A percentile compares a stretch with the other conserved stretches of the same genome.
Evolutionary conservation across 2,329 filamentous ascomycete genomes (phyloP).

Genomic region (Aspergillus sojae): DNA sequence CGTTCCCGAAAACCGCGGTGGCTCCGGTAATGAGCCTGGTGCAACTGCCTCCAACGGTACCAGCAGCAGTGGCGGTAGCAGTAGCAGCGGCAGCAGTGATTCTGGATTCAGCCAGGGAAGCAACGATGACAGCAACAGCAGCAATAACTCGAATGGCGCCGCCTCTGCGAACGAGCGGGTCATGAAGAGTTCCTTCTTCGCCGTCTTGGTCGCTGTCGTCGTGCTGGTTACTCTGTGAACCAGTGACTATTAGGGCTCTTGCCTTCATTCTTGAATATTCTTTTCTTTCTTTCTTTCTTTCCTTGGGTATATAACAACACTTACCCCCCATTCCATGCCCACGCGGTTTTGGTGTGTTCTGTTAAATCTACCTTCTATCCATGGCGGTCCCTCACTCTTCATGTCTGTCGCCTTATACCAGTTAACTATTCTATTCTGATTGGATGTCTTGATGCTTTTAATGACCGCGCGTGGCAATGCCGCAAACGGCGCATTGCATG

Average conservation of each 20-base stretch:
- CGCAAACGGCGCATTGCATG: slow-evolving; percentile 5
- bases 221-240: slow-evolving; percentile 49
- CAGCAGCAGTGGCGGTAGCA: slow-evolving; percentile 14
- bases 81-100: slow-evolving; percentile 22
- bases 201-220: slow-evolving; percentile 50
- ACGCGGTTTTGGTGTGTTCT: slow-evolving; percentile 14
- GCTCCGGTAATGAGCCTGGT: slow-evolving; percentile 33
- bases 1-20: slow-evolving; percentile 37
- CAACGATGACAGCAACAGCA: slow-evolving; percentile 15
- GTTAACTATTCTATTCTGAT: slow-evolving; percentile 9
- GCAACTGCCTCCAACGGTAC: slow-evolving; percentile 17
- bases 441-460: slow-evolving; percentile 21
- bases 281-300: slow-evolving; percentile 19
- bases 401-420: slow-evolving; percentile 9
- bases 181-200: slow-evolving; percentile 49
- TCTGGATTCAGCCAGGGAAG: slow-evolving; percentile 37
- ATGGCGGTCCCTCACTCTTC: slow-evolving; percentile 2
- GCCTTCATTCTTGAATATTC: slow-evolving; percentile 24
- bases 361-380: slow-evolving; percentile 7
- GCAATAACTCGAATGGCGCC: slow-evolving; percentile 30
- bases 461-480: slow-evolving; percentile 14
- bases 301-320: slow-evolving; percentile 2
- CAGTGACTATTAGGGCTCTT: slow-evolving; percentile 11
- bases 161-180: slow-evolving; percentile 42
- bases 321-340: not conserved